A percentile compares a stretch with the other conserved stretches of the same genome.
Evolutionary conservation across 495 filamentous ascomycete genomes (phyloP).

Genomic region (Choiromyces venosus): DNA sequence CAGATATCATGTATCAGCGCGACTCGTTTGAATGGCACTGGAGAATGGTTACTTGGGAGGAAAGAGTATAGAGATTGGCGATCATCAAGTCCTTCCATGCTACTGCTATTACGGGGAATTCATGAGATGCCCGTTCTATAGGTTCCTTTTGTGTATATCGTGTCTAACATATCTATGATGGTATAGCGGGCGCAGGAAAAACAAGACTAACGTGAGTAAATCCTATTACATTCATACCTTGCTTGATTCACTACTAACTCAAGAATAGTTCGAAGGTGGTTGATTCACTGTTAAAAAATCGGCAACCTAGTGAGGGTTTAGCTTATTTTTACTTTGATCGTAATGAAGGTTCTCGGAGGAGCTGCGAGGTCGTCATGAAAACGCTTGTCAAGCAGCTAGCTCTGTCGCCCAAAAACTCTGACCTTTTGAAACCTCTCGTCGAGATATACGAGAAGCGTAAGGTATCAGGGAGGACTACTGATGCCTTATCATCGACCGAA

Average conservation of each 20-base stretch:
- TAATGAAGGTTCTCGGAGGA: background rate
- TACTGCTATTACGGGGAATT: conserved; percentile 21
- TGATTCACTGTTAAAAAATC: background rate
- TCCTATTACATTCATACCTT: background rate
- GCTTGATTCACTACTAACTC: background rate
- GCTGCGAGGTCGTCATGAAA: conserved; percentile 5
- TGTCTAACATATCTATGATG: background rate
- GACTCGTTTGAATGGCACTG: conserved; percentile 16
- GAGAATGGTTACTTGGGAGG: conserved; percentile 21
- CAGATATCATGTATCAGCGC: background rate
- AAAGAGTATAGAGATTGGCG: conserved; percentile 19
- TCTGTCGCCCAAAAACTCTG: background rate
- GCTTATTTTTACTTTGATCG: conserved; percentile 37
- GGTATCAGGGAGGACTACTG: background rate
- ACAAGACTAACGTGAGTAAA: conserved; percentile 16
- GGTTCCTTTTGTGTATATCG: background rate
- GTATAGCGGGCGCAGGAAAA: conserved; percentile 21
- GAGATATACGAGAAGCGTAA: conserved; percentile 5
- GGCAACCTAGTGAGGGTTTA: conserved; percentile 4
- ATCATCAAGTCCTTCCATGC: conserved; percentile 12
- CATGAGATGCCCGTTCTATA: conserved; percentile 12
- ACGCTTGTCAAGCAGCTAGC: conserved; percentile 17
- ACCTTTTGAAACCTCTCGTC: conserved; percentile 5
- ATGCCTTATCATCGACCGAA: conserved; percentile 7
- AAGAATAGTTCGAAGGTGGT: conserved; percentile 16